A percentile compares a stretch with the other conserved stretches of the same genome.
phyloP scores from a whole-genome alignment of 2,329 filamentous ascomycete genomes.

The Colletotrichum salicis region DNA sequence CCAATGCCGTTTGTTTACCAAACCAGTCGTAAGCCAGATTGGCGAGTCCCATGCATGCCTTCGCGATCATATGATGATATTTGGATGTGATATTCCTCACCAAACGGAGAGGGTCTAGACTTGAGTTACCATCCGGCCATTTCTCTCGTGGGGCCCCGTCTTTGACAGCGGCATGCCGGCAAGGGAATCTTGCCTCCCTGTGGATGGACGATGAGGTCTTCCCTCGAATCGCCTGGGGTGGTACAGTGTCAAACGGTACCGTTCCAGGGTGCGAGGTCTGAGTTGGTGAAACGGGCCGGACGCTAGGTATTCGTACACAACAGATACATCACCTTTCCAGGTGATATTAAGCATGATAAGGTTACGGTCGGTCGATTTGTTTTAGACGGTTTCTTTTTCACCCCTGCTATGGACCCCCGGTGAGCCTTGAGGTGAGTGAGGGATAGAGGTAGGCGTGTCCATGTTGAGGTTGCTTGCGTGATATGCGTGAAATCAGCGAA shows the following conservation, averaged over 20 bases:
- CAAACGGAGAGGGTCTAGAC: neutral
- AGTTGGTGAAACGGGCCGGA: neutral
- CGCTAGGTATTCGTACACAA: neutral
- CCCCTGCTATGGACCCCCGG: slow-evolving; percentile 1
- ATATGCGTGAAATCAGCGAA: neutral
- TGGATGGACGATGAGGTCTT: neutral
- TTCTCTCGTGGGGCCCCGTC: neutral
- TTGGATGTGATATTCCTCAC: neutral
- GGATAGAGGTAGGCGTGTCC: neutral
- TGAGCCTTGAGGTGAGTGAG: neutral
- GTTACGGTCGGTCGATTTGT: slow-evolving; percentile 4
- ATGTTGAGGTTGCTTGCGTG: neutral
- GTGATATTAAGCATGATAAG: slow-evolving; percentile 16
- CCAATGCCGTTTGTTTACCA: neutral
- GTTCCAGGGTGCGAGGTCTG: neutral
- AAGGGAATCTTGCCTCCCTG: slow-evolving; percentile 3
- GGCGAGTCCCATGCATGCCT: neutral
- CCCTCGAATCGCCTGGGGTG: neutral
- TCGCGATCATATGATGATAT: neutral
- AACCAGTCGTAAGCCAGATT: neutral
- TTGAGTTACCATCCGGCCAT: neutral
- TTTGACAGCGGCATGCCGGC: slow-evolving; percentile 26
- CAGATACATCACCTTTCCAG: neutral
- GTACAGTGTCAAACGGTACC: neutral
- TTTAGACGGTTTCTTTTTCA: neutral